Evolutionary conservation across 108 stramenopile species (phyloP), one percentile per base, ranked within the genome.

Genomic region (Nitzschia sp.): DNA sequence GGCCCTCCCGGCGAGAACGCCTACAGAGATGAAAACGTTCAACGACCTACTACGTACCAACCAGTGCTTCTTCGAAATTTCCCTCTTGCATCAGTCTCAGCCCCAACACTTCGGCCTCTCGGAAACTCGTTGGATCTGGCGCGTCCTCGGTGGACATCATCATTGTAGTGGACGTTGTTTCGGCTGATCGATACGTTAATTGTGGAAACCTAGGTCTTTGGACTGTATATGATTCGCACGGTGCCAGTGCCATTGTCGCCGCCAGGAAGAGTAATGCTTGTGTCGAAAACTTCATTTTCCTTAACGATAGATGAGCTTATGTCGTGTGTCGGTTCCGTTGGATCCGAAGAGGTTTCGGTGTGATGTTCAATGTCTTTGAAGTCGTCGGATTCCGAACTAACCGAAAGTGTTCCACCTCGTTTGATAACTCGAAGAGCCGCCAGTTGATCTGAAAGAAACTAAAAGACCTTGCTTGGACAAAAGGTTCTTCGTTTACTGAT

Each of bases 1-100:
- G n/a, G n/a, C n/a, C n/a, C n/a, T n/a, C n/a, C n/a, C n/a, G n/a
- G n/a, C n/a, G n/a, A n/a, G n/a, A n/a, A n/a, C n/a, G n/a, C n/a
- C n/a, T n/a, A n/a, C n/a, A n/a, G n/a, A n/a, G n/a, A n/a, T n/a
- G n/a, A n/a, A n/a, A n/a, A n/a, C n/a, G n/a, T n/a, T n/a, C n/a
- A n/a, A n/a, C n/a, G n/a, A n/a, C n/a, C 38, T 6, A 42, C 38
- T 6, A 73, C 89, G 57, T 77, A 90, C 89, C 86, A 31, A 75
- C 60, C 25, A 90, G 67, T 1, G 92, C 92, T 29, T 88, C 84
- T 30, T 90, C 78, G 62, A 84, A 76, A 38, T 78, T 70, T 45
- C 89, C 87, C 76, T 90, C 82, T 72, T 90, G 92, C 92, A 93
- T 93, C 21, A 76, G 77, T 60, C 87, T 46, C 36, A 93, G 67